Base-by-base conservation (phyloP, 208 protist species). In the Entamoeba invadens region DNA sequence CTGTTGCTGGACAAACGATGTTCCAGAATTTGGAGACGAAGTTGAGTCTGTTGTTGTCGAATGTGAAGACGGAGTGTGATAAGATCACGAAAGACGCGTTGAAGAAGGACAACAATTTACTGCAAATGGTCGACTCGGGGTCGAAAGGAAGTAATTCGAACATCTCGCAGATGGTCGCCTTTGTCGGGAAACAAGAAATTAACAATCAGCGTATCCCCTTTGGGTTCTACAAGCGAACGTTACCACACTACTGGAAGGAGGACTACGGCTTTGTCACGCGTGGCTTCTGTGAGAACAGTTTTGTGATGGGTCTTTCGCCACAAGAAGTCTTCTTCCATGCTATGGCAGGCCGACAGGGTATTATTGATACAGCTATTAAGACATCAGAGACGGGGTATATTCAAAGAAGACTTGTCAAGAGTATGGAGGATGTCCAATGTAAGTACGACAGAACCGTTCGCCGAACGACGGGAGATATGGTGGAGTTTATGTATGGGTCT, bases 361-460 rank as follows among this genome's bases (percentile, higher is more conserved):
- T 99, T 2, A 99, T 99, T 96, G 99, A 99, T 96, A 99, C 99
- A 25, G 98, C 99, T 46, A 98, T 99, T 46, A 99, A 99, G 96
- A 99, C 99, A 3, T 97, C 98, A 44, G 98, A 99, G 94, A 99
- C 98, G 38, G 97, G 98, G 45, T 98, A 98, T 94, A 98, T 98
- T 92, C 95, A 97, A 45, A 96, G 98, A 21, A 95, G 97, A 25
- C 94, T 98, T 3, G 94, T 98, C 4, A 99, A 99, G 96, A 97
- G 98, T 42, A 98, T 99, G 96, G 99, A 99, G 95, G 98, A 99
- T 95, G 44, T 96, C 2, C 35, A 8, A 8, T 96, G 99, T 47
- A 96, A 97, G 46, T 99, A 99, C 95, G 98, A 99, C 95, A 97
- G 97, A 50, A 99, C 98, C 45, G 98, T 99, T n/a, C 21, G 94